Conservation (phyloP, 495 filamentous ascomycete species). For the Penicillium daleae region DNA sequence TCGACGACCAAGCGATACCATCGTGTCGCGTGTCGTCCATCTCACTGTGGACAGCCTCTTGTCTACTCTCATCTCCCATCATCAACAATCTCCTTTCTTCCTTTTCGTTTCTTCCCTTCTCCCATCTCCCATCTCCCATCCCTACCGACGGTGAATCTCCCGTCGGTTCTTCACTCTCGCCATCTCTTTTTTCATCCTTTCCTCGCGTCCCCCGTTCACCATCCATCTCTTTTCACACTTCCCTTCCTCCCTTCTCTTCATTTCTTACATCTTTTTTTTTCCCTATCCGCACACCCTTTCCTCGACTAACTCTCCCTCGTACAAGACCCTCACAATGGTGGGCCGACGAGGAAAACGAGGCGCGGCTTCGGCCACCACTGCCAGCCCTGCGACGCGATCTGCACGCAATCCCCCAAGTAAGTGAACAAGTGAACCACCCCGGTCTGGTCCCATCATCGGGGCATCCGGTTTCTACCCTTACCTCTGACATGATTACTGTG, state of each 20-base stretch:
- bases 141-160: not conserved
- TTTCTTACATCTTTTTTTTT: not conserved
- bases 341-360: constrained; percentile 32
- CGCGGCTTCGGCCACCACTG: constrained; percentile 17
- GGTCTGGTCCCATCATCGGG: not conserved
- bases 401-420: constrained; percentile 26
- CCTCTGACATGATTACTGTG: too few relatives aligned
- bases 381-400: constrained; percentile 31
- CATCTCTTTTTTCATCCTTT: not conserved
- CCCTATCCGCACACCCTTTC: too few relatives aligned
- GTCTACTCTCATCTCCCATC: not conserved
- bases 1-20: not conserved
- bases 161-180: not conserved
- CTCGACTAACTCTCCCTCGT: constrained; percentile 10
- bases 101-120: constrained; percentile 8
- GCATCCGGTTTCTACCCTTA: not conserved
- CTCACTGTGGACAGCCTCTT: too few relatives aligned
- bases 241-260: not conserved
- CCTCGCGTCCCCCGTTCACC: constrained; percentile 3
- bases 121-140: not conserved
- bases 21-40: not conserved
- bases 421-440: not conserved
- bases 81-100: not conserved
- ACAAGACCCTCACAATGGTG: constrained; percentile 37
- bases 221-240: not conserved